Evolutionary conservation across 148 eudicot species (phyloP), one percentile per base, ranked within the genome.

Genomic region (Bassia scoparia): DNA sequence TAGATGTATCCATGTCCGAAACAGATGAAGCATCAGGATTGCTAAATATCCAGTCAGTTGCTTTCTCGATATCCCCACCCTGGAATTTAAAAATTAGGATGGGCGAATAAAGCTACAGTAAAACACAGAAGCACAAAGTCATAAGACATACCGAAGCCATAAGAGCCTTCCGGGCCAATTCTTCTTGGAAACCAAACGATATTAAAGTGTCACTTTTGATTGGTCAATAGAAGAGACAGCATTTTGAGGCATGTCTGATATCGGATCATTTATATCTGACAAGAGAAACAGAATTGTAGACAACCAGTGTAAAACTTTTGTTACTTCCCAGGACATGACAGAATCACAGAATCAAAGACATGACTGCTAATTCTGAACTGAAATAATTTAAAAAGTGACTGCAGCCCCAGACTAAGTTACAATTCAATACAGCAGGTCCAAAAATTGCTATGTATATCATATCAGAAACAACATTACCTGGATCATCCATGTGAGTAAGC

Each of bases 21-120:
- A 86, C 34, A 30, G 80, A 78, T 52, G 88, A 61, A 12, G 83
- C 84, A 81, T 83, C 71, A 54, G 86, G 88, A 63, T 81, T 84
- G 77, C 82, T 89, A 79, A 95, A 89, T 81, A 95, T 91, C 99
- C 97, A 95, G 69, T 95, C 97, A 38, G 99, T 91, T 76, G 99
- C 97, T 88, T 80, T 88, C 83, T 89, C 96, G 52, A 95, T 86
- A 80, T 95, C 96, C 80, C 92, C 92, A 77, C 89, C 96, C 99
- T 95, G 81, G 46, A 79, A 44, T 54, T 41, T 63, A 37, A 17
- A 23, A 35, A 12, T 17, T 27, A 52, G 67, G 1, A 53, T 34
- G 50, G 24, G 41, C 41, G 2, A 44, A 71, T 70, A 48, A 16
- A 8, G 15, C 9, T 76, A 26, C 17, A 23, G 17, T 9, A 52